phyloP scores from a whole-genome alignment of 257 asterid species.

The Catharanthus roseus region DNA sequence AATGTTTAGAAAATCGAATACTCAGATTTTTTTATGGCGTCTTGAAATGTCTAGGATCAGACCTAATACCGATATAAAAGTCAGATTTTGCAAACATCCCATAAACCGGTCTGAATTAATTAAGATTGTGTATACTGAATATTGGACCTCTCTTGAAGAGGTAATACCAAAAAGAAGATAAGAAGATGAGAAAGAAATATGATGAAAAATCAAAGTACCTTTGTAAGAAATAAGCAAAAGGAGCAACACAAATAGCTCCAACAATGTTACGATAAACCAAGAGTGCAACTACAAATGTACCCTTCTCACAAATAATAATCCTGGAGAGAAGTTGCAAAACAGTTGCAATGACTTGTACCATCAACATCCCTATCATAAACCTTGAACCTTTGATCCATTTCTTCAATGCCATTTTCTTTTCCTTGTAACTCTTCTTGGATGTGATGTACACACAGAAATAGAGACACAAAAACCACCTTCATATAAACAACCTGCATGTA shows the following conservation, averaged over 20 bases:
- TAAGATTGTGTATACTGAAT: too few relatives aligned
- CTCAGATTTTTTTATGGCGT: too few relatives aligned
- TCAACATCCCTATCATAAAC: slow-evolving; percentile 40
- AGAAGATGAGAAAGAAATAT: background rate
- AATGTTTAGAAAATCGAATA: too few relatives aligned
- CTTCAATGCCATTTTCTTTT: slow-evolving; percentile 19
- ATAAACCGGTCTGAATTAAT: too few relatives aligned
- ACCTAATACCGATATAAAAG: too few relatives aligned
- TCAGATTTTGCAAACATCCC: too few relatives aligned
- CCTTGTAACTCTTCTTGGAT: background rate
- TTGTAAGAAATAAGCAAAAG: slow-evolving; percentile 48
- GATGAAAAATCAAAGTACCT: slow-evolving; percentile 26
- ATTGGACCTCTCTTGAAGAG: too few relatives aligned
- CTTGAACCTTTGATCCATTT: slow-evolving; percentile 22
- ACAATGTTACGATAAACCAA: slow-evolving; percentile 47
- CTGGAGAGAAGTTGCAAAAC: slow-evolving; percentile 61
- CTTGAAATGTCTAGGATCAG: too few relatives aligned
- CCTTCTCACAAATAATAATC: slow-evolving; percentile 36
- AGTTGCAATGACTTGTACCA: slow-evolving; percentile 44
- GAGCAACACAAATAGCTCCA: slow-evolving; percentile 40
- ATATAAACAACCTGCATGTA: too few relatives aligned
- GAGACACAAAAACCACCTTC: background rate
- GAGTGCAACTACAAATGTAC: slow-evolving; percentile 49
- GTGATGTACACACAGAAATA: background rate
- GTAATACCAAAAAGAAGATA: background rate